Evolutionary conservation across 106 monocot genomes (phyloP).

Genomic region (Cymbidium sinense): DNA sequence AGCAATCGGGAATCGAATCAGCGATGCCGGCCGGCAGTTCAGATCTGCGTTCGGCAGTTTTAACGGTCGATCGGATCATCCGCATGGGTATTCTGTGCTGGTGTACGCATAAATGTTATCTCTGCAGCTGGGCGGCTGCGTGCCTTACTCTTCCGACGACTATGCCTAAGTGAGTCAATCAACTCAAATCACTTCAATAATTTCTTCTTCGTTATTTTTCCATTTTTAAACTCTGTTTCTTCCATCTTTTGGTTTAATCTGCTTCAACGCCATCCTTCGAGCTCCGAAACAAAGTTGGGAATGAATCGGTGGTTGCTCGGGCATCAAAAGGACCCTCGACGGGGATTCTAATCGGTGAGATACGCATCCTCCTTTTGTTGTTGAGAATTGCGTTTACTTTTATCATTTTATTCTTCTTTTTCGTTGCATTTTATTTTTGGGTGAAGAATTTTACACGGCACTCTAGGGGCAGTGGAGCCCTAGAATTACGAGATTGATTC

Average conservation of each 20-base stretch:
- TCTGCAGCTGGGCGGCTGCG: not conserved
- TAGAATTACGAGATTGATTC: not conserved
- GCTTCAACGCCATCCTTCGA: not conserved
- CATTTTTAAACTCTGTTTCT: not conserved
- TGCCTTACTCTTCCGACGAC: not conserved
- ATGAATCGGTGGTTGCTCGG: not conserved
- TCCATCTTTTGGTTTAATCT: not conserved
- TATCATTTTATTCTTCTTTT: not conserved
- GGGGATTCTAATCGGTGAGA: not conserved
- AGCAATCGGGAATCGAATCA: not conserved
- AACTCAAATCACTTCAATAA: not conserved
- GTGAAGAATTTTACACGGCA: not conserved
- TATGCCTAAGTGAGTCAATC: not conserved
- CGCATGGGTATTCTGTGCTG: not conserved
- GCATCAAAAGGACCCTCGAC: not conserved
- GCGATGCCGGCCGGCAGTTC: not conserved
- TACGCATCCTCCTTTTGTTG: not conserved
- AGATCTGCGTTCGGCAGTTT: not conserved
- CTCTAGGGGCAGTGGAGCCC: not conserved
- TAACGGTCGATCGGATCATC: not conserved
- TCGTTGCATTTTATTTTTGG: not conserved
- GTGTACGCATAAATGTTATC: not conserved
- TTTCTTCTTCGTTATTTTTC: not conserved
- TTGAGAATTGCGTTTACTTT: not conserved
- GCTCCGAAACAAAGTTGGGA: not conserved